phyloP scores from a whole-genome alignment of 1,284 basidiomycete species.

The Psilocybe mexicana region DNA sequence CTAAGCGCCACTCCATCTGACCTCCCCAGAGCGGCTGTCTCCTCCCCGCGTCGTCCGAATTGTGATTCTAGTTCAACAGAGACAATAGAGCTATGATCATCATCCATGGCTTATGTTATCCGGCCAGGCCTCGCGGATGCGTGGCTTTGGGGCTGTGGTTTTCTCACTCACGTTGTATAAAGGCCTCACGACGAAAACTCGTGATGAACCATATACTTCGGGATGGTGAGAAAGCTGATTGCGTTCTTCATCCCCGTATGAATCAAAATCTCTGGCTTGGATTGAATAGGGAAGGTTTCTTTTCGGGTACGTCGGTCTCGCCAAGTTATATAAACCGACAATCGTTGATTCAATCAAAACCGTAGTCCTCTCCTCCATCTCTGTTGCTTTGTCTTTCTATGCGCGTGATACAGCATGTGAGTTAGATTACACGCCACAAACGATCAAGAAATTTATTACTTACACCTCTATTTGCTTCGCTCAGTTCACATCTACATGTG shows the following conservation, averaged over 20 bases:
- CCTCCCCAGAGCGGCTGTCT: too few species aligned
- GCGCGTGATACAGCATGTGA: neutral
- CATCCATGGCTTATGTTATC: too few species aligned
- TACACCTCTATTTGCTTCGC: too few species aligned
- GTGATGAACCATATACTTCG: neutral
- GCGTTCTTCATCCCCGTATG: neutral
- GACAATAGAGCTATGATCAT: too few species aligned
- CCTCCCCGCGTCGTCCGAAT: too few species aligned
- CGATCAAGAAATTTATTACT: too few species aligned
- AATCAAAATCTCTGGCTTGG: neutral
- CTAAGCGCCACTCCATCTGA: too few species aligned
- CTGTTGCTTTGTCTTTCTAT: neutral
- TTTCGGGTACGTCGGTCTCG: neutral
- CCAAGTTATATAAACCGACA: neutral
- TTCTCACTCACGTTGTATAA: neutral
- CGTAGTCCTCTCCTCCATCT: neutral
- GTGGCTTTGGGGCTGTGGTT: neutral
- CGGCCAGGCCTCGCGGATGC: neutral
- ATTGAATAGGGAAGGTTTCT: neutral
- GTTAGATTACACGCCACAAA: too few species aligned
- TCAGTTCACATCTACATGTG: neutral
- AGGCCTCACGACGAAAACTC: neutral
- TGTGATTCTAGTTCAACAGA: too few species aligned
- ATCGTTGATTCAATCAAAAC: neutral
- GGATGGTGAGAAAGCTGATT: neutral